Percentiles rank a stretch among this genome's conserved stretches.
phyloP scores from a whole-genome alignment of 805 yeast genomes.

The Maudiozyma serrabonitensis region DNA sequence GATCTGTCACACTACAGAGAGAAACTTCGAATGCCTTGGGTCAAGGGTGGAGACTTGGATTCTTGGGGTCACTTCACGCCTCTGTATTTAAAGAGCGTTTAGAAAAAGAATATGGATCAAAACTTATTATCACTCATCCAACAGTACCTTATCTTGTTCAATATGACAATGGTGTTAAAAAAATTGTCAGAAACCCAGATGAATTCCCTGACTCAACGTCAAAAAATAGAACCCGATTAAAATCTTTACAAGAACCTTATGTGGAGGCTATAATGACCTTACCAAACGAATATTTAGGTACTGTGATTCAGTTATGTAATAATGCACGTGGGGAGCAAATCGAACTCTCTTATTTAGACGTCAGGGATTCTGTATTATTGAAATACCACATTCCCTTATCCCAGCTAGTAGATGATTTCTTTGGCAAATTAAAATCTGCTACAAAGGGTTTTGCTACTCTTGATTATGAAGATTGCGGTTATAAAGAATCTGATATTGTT shows the following conservation, averaged over 20 bases:
- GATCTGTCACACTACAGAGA: conserved; percentile 80
- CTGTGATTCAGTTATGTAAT: conserved; percentile 80
- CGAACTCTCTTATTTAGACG: conserved; percentile 61
- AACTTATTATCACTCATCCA: conserved; percentile 86
- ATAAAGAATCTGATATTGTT: conserved; percentile 66
- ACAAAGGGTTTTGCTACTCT: conserved; percentile 90
- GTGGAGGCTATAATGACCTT: conserved; percentile 86
- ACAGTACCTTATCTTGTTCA: conserved; percentile 84
- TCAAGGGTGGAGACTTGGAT: conserved; percentile 96
- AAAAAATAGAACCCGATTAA: conserved; percentile 29
- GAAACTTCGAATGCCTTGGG: conserved; percentile 93
- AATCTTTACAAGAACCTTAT: conserved; percentile 63
- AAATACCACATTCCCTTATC: conserved; percentile 79
- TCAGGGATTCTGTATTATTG: conserved; percentile 68
- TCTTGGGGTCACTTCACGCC: conserved; percentile 89
- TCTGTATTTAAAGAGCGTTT: conserved; percentile 87
- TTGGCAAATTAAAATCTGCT: conserved; percentile 82
- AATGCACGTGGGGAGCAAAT: conserved; percentile 73
- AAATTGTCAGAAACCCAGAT: conserved; percentile 78
- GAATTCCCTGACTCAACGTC: conserved; percentile 63
- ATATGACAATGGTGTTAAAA: conserved; percentile 54
- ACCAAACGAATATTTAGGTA: conserved; percentile 82
- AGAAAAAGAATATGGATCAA: conserved; percentile 90
- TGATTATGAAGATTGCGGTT: conserved; percentile 92
- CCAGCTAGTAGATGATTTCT: conserved; percentile 88